Evolutionary conservation across 2,329 filamentous ascomycete species (phyloP).

Genomic region (Sarocladium brachiariae): DNA sequence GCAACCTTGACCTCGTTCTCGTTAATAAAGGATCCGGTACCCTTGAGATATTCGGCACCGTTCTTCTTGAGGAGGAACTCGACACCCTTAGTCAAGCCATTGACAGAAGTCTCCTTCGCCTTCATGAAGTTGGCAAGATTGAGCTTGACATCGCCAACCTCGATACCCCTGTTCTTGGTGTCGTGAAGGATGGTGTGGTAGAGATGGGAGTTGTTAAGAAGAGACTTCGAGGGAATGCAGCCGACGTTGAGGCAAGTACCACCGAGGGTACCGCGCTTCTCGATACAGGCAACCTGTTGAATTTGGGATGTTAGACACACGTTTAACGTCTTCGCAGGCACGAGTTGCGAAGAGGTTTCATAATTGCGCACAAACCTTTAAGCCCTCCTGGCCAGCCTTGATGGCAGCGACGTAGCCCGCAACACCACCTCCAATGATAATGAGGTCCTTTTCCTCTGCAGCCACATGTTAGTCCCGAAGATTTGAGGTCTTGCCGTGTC

Average conservation of each 20-base stretch:
- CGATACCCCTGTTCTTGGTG: slow-evolving; percentile 93
- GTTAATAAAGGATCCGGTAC: slow-evolving; percentile 77
- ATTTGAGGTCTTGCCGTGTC: slow-evolving; percentile 3
- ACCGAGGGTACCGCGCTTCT: slow-evolving; percentile 91
- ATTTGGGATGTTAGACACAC: background rate
- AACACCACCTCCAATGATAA: slow-evolving; percentile 97
- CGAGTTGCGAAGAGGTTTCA: slow-evolving; percentile 13
- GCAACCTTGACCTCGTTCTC: slow-evolving; percentile 89
- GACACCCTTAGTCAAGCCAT: slow-evolving; percentile 87
- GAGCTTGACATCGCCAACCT: slow-evolving; percentile 93
- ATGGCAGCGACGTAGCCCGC: slow-evolving; percentile 98
- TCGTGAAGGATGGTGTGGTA: slow-evolving; percentile 98
- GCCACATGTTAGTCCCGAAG: slow-evolving; percentile 2
- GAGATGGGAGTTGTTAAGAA: slow-evolving; percentile 98
- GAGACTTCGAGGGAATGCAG: slow-evolving; percentile 98
- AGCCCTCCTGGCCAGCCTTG: slow-evolving; percentile 93
- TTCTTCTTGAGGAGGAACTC: slow-evolving; percentile 99
- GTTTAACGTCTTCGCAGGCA: slow-evolving; percentile 2
- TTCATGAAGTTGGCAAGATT: slow-evolving; percentile 97
- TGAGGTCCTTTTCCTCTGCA: slow-evolving; percentile 86
- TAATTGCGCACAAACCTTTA: slow-evolving; percentile 63
- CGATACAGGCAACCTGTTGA: slow-evolving; percentile 82
- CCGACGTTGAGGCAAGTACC: slow-evolving; percentile 98
- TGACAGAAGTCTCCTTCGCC: slow-evolving; percentile 89
- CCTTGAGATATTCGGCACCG: slow-evolving; percentile 96